Percentiles rank a stretch among this genome's conserved stretches.
Evolutionary conservation across 257 asterid genomes (phyloP).

Genomic region (Osmanthus fragrans): DNA sequence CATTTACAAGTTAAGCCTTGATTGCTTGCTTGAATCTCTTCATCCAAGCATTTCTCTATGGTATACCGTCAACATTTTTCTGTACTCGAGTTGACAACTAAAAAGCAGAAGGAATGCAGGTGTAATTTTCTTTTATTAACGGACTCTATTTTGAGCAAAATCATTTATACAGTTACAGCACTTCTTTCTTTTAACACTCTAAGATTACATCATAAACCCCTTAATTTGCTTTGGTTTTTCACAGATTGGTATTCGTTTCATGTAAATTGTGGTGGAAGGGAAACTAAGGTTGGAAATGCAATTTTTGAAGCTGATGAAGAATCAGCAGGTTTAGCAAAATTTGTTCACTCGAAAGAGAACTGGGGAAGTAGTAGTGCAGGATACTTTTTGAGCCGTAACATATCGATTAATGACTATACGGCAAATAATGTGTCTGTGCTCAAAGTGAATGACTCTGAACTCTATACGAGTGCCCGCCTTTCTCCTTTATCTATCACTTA

Average conservation of each 20-base stretch:
- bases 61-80: not conserved
- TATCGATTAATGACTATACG: constrained; percentile 16
- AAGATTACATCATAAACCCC: not conserved
- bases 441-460: constrained; percentile 34
- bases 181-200: not conserved
- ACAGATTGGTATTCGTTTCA: constrained; percentile 47
- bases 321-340: constrained; percentile 41
- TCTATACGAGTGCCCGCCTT: constrained; percentile 49
- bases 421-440: constrained; percentile 45
- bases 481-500: constrained; percentile 60
- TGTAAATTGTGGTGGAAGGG: constrained; percentile 59
- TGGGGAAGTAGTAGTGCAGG: constrained; percentile 71
- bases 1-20: not conserved
- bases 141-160: not conserved
- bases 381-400: constrained; percentile 29
- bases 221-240: not conserved
- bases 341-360: constrained; percentile 21
- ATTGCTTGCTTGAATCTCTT: not conserved
- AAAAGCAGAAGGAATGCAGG: not conserved
- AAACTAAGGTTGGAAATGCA: constrained; percentile 26
- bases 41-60: not conserved
- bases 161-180: not conserved
- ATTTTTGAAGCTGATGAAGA: constrained; percentile 43
- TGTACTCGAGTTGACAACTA: not conserved
- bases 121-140: not conserved